Evolutionary conservation across 2,329 filamentous ascomycete species (phyloP), one percentile per base, ranked within the genome.

Genomic region (Pseudocercospora crystallina): DNA sequence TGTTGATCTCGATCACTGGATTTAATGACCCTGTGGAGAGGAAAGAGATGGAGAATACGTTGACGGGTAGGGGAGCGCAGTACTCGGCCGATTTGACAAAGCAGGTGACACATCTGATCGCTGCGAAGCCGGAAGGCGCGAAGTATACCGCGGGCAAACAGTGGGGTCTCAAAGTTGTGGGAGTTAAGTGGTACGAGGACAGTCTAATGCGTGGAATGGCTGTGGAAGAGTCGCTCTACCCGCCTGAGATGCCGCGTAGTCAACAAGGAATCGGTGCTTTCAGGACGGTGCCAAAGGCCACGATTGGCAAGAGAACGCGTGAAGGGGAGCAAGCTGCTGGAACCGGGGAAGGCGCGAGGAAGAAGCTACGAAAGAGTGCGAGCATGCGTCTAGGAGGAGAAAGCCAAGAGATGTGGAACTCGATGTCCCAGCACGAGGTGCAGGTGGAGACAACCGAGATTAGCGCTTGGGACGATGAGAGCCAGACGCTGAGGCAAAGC

Each of bases 21-120:
- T 87, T 88, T 63, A 80, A 85, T 43, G 80, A 87, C 64, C 71
- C 80, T 60, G 73, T 79, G 5, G 80, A 89, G 62, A 82, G 92
- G 51, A 80, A 84, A 45, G 75, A 80, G 37, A 85, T 97, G 56
- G 83, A 89, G 53, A 77, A 84, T 14, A 80, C 79, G 15, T 82
- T 91, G 57, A 74, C 75, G 36, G 70, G 77, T 12, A 83, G 95
- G 64, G 92, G 92, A 30, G 94, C 85, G n/a, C 76, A 81, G 47
- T 96, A 96, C 68, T 85, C 87, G 26, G 89, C 88, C 48, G 92
- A 99, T 67, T 78, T 99, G 46, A 95, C 90, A 8, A 89, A 85
- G 64, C 79, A 77, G 47, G 89, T 95, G 58, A 95, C 90, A 2
- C 94, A 99, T 70, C 80, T 99, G 12, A 86, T 99, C 57, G 89